phyloP scores from a whole-genome alignment of 495 filamentous ascomycete genomes.

The Hypoxylon subgilvum region DNA sequence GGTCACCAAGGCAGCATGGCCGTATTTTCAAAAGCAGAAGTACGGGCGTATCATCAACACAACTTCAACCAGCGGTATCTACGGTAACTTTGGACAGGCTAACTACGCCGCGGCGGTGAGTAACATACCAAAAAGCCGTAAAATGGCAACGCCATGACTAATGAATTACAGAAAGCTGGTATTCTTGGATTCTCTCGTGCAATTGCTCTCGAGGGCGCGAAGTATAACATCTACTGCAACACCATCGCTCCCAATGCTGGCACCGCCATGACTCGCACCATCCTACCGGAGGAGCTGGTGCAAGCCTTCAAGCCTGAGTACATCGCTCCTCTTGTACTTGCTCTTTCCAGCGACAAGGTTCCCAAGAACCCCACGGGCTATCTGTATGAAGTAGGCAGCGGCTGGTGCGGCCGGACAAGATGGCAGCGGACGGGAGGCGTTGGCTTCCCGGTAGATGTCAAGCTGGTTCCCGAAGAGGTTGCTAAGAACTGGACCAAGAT shows the following conservation, averaged over 20 bases:
- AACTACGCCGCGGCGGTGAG: constrained; percentile 92
- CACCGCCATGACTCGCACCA: constrained; percentile 91
- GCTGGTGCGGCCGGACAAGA: constrained; percentile 88
- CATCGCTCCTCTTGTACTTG: constrained; percentile 89
- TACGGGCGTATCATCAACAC: constrained; percentile 97
- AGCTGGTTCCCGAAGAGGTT: constrained; percentile 86
- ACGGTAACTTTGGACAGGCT: constrained; percentile 98
- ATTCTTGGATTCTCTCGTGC: constrained; percentile 95
- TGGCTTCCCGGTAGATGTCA: constrained; percentile 88
- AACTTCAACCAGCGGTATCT: constrained; percentile 94
- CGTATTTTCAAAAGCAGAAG: constrained; percentile 97
- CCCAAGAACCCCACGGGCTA: constrained; percentile 84
- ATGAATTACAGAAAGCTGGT: constrained; percentile 70
- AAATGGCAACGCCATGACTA: constrained; percentile 12
- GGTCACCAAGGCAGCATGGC: constrained; percentile 97
- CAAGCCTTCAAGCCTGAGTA: constrained; percentile 99
- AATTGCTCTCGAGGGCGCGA: constrained; percentile 88
- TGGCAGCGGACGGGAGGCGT: constrained; percentile 94
- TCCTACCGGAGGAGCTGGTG: constrained; percentile 97
- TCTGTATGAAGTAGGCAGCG: constrained; percentile 95
- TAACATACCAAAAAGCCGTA: constrained; percentile 8
- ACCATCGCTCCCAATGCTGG: constrained; percentile 98
- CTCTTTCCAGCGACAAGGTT: constrained; percentile 85
- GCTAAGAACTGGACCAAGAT: constrained; percentile 78
- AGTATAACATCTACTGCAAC: constrained; percentile 99